Evolutionary conservation across 805 yeast species (phyloP), one percentile per base, ranked within the genome.

Genomic region (Starmerella sirachaensis): DNA sequence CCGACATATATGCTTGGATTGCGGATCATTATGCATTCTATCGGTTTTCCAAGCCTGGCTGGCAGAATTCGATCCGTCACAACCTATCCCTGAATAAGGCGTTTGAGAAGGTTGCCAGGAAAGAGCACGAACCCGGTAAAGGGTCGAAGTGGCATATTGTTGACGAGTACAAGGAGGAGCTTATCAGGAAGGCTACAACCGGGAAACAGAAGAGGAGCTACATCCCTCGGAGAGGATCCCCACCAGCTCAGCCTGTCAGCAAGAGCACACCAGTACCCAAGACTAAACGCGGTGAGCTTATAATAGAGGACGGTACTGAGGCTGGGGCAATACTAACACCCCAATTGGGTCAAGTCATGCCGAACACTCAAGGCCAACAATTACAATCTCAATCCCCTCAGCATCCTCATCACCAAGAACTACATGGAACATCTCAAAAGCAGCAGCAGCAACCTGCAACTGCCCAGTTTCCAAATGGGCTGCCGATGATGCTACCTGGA

Each of bases 131-230:
- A 62, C 96, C 97, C 0, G 98, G 99, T 13, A 91, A 91, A 59
- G 97, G 98, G 47, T 88, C 91, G 93, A 91, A 91, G 61, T 91
- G 99, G 99, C 93, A 85, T 62, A 86, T 91, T 42, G 75, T 85
- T 46, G 91, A 83, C 28, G 64, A 76, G 33, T 88, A 80, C 57
- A 77, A 79, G 52, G 76, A 76, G 31, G 98, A 91, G 47, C 86
- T 86, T 52, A 60, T 86, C 56, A 72, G 69, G 49, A 82, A 85
- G 62, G 76, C 86, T 62, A 73, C 72, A 42, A 47, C 55, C 4
- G 54, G 56, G 12, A 42, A 41, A 24, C 42, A 37, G 14, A 34
- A 41, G 21, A 47, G 48, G 38, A 44, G 51, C 17, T 40, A 41
- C 35, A 29, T 20, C 37, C 45, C 31, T 16, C 46, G 40, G 20